Percentiles rank a stretch among this genome's conserved stretches.
Evolutionary conservation across 805 yeast genomes (phyloP).

Genomic region (Metschnikowia baotianmanensis): DNA sequence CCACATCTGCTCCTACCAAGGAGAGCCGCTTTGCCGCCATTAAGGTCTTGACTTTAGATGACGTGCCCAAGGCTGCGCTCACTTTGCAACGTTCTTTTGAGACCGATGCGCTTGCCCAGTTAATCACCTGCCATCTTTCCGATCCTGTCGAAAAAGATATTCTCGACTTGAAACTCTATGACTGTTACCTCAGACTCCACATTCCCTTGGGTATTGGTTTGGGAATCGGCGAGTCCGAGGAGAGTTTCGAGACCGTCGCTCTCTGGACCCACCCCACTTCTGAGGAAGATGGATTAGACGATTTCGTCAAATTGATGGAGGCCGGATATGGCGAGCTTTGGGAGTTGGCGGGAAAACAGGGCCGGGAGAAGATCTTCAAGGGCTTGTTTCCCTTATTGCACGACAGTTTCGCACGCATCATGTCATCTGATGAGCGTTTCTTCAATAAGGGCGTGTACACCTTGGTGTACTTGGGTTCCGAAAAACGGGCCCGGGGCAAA

Average conservation of each 20-base stretch:
- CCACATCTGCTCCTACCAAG: not conserved
- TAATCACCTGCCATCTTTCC: conserved; percentile 17
- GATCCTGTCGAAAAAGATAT: conserved; percentile 7
- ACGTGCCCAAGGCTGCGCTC: conserved; percentile 34
- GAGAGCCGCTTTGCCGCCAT: conserved; percentile 6
- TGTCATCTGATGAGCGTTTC: conserved; percentile 40
- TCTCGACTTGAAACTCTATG: conserved; percentile 35
- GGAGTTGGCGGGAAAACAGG: conserved; percentile 46
- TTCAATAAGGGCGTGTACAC: conserved; percentile 37
- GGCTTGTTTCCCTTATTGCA: conserved; percentile 52
- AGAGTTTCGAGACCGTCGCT: conserved; percentile 51
- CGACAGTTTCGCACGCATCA: conserved; percentile 44
- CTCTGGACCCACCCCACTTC: conserved; percentile 52
- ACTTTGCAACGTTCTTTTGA: conserved; percentile 37
- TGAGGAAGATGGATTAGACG: conserved; percentile 40
- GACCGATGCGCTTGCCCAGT: conserved; percentile 34
- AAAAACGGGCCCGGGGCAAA: conserved; percentile 49
- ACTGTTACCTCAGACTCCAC: conserved; percentile 51
- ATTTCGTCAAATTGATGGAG: conserved; percentile 46
- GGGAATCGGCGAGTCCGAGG: conserved; percentile 46
- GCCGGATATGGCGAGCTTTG: conserved; percentile 54
- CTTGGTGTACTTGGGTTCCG: conserved; percentile 47
- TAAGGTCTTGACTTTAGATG: conserved; percentile 15
- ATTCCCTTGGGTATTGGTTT: conserved; percentile 48
- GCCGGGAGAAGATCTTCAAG: conserved; percentile 48